Evolutionary conservation across 108 stramenopile species (phyloP).

Genomic region (Discostella stelligeroides): DNA sequence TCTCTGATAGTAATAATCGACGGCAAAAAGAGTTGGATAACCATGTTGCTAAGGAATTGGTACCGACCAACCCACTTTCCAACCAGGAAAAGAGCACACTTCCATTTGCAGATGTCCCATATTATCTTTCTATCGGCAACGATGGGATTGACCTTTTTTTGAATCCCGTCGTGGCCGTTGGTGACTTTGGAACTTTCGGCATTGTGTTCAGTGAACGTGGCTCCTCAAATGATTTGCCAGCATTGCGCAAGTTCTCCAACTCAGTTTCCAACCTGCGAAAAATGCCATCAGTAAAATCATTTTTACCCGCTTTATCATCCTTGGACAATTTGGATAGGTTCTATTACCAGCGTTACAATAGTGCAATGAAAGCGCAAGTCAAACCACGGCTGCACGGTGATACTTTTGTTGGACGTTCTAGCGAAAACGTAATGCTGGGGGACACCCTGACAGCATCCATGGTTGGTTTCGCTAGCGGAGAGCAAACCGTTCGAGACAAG

Average conservation of each 20-base stretch:
- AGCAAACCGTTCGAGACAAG: background rate
- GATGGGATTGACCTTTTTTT: background rate
- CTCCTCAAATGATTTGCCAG: background rate
- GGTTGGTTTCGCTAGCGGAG: slow-evolving; percentile 4
- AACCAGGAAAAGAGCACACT: background rate
- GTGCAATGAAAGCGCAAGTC: slow-evolving; percentile 5
- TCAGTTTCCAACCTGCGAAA: slow-evolving; percentile 15
- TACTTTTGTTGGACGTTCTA: slow-evolving; percentile 7
- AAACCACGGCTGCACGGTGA: slow-evolving; percentile 10
- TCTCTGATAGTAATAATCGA: background rate
- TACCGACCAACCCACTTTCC: background rate
- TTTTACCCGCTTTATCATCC: slow-evolving; percentile 1
- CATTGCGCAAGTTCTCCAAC: slow-evolving; percentile 2
- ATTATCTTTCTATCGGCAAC: slow-evolving; percentile 20
- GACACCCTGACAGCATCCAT: slow-evolving; percentile 12
- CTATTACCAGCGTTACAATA: slow-evolving; percentile 13
- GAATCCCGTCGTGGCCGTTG: slow-evolving; percentile 12
- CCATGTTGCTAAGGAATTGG: slow-evolving; percentile 10
- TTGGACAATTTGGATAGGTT: slow-evolving; percentile 20
- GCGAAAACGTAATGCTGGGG: slow-evolving; percentile 11
- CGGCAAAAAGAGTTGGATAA: background rate
- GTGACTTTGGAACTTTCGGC: slow-evolving; percentile 18
- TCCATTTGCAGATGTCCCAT: slow-evolving; percentile 26
- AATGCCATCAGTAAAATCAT: slow-evolving; percentile 3
- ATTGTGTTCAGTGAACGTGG: slow-evolving; percentile 8